Evolutionary conservation across 257 asterid species (phyloP).

Genomic region (Solanum rostratum): DNA sequence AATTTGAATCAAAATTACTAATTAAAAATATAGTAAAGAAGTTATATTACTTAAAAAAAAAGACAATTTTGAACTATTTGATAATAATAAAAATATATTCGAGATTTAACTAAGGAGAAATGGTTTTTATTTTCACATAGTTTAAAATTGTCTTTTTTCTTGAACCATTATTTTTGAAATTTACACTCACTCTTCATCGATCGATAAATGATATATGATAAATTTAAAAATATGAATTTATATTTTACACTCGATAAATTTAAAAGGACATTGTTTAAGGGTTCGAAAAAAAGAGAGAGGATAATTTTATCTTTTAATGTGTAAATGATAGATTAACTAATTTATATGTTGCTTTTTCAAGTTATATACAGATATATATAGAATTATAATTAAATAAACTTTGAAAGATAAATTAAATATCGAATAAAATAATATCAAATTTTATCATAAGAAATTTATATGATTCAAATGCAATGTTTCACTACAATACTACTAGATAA

Average conservation of each 20-base stretch:
- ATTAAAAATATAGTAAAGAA: neutral
- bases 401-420: no score
- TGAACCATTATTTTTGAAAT: neutral
- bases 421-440: neutral
- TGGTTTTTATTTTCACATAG: neutral
- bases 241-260: no score
- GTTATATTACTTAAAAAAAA: neutral
- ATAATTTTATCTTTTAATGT: no score
- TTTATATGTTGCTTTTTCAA: no score
- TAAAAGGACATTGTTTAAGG: no score
- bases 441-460: neutral
- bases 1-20: neutral
- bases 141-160: no score
- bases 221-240: no score
- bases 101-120: neutral
- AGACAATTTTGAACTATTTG: neutral
- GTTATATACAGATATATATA: no score
- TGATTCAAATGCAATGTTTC: neutral
- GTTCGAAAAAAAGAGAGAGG: no score
- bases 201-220: neutral
- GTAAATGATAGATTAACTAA: no score
- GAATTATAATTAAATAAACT: no score
- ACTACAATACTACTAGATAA: neutral
- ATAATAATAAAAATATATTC: neutral
- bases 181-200: neutral